Conservation (phyloP, 306 rosid species). For the Luffa aegyptiaca region DNA sequence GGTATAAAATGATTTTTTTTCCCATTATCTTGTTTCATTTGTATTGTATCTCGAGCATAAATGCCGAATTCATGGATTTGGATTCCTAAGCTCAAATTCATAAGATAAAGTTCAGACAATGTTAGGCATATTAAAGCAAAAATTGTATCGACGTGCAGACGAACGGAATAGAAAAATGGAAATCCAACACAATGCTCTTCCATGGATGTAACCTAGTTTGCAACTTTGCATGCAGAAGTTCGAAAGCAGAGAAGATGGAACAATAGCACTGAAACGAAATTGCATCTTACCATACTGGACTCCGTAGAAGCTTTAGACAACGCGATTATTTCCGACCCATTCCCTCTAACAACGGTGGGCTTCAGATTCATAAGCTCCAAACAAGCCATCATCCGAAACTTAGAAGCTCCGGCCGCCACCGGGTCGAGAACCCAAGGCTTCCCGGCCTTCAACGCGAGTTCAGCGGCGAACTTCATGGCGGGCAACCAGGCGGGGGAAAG, state of each 20-base stretch:
- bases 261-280: not conserved
- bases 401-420: constrained; percentile 66
- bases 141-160: not conserved
- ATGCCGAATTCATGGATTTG: not conserved
- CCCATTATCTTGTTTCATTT: no score
- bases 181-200: not conserved
- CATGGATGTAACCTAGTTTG: not conserved
- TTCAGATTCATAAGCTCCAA: constrained; percentile 41
- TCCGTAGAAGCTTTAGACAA: constrained; percentile 34
- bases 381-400: constrained; percentile 56
- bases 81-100: not conserved
- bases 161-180: not conserved
- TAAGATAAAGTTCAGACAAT: not conserved
- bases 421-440: constrained; percentile 91
- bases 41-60: not conserved
- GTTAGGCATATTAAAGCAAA: not conserved
- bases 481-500: constrained; percentile 62
- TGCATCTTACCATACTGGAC: constrained; percentile 35
- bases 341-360: constrained; percentile 70
- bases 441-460: constrained; percentile 18
- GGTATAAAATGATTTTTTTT: no score
- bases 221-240: not conserved
- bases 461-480: constrained; percentile 56
- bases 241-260: not conserved
- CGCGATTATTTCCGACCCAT: constrained; percentile 71